Percentiles rank a stretch among this genome's conserved stretches.
Evolutionary conservation across 306 rosid genomes (phyloP).

Genomic region (Myrica gale): DNA sequence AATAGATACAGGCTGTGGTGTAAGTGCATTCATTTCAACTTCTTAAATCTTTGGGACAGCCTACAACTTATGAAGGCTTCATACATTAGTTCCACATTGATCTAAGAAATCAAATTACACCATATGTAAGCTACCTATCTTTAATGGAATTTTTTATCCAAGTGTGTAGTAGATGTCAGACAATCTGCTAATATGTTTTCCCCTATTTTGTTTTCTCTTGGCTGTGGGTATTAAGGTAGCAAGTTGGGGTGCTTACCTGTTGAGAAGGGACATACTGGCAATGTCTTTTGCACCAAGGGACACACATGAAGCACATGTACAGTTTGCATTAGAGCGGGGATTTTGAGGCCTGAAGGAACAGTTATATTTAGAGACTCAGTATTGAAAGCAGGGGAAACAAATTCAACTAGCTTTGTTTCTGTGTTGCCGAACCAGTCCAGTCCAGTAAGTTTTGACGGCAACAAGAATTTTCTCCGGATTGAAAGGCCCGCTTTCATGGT

Average conservation of each 20-base stretch:
- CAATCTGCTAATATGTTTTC: conserved; percentile 21
- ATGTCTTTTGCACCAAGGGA: conserved; percentile 99
- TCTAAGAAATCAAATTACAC: background rate
- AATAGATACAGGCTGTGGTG: conserved; percentile 98
- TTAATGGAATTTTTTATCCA: background rate
- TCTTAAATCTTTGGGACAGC: background rate
- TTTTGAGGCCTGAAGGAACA: conserved; percentile 90
- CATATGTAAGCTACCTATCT: background rate
- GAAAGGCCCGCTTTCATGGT: too few species aligned
- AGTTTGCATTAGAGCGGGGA: conserved; percentile 95
- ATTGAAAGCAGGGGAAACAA: too few species aligned
- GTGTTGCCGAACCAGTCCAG: too few species aligned
- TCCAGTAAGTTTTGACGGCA: too few species aligned
- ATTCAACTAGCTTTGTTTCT: too few species aligned
- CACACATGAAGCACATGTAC: conserved; percentile 96
- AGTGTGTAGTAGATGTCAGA: background rate
- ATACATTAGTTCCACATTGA: background rate
- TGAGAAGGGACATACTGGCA: conserved; percentile 74
- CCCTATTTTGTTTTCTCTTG: background rate
- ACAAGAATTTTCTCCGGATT: too few species aligned
- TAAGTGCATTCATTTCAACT: conserved; percentile 41
- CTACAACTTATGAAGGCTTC: background rate
- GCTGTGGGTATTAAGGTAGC: conserved; percentile 61
- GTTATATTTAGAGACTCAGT: conserved; percentile 78
- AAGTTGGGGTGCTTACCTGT: conserved; percentile 96